Base-by-base conservation (phyloP, 2,329 filamentous ascomycete species). In the Trichoderma cornu-damae region DNA sequence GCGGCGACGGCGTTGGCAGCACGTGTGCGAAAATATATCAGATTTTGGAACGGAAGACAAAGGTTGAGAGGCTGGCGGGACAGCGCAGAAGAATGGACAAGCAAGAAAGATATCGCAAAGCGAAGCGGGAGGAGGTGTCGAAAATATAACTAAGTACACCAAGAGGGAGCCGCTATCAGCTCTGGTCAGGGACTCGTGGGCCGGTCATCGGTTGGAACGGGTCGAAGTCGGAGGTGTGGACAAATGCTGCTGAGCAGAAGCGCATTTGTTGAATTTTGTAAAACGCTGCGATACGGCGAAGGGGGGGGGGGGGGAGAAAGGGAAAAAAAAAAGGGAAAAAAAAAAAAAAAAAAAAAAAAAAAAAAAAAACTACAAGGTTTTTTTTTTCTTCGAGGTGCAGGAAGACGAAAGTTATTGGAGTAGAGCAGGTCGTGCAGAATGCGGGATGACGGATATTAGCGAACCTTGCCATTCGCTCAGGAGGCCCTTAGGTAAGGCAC, bases 391-490 rank as follows among this genome's bases (percentile, higher is more conserved):
- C 34, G 42, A 47, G 42, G 22, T 55, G 42, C 51, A 47, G 51
- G 38, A 26, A 26, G 52, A 14, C 34, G 24, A 35, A 55, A 52
- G n/a, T 20, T 44, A 58, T 58, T 58, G 56, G 48, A 46, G 56
- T 44, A 32, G 48, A 44, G 40, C 28, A 40, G 52, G 52, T 54
- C 32, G 43, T 53, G 16, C 43, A 57, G 52, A 22, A 56, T 59
- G 57, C 57, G 44, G 44, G 37, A 59, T 59, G 57, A 59, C 57
- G 43, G 57, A 57, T 43, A n/a, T n/a, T n/a, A 50, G 35, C 44
- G 37, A 28, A 18, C 34, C 30, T 30, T 40, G 24, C 40, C 57
- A 47, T 47, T 46, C 54, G 57, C 56, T 58, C 40, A 46, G 49
- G 49, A 47, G 42, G 42, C 34, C n/a, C 49, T 53, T 58, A 48